Percentiles rank a stretch among this genome's conserved stretches.
Conservation (phyloP, 495 filamentous ascomycete genomes). For the Amphirosellinia nigrospora region DNA sequence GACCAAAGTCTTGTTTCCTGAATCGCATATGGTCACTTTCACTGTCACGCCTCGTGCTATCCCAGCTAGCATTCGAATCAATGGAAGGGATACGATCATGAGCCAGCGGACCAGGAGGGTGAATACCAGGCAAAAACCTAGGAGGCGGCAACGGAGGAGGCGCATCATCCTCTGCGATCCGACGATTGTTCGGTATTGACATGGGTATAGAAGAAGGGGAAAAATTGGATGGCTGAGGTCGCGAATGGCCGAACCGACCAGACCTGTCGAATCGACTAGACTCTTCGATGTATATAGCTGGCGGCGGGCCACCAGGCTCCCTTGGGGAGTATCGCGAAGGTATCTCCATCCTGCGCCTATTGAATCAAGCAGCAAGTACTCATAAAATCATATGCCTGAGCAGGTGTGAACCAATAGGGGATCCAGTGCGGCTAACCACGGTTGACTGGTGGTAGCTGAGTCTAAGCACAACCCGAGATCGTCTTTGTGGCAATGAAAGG, state of each 20-base stretch:
- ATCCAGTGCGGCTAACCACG: not conserved
- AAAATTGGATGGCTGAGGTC: slow-evolving; percentile 52
- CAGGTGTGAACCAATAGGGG: slow-evolving; percentile 8
- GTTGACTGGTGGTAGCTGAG: not conserved
- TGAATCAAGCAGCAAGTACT: not conserved
- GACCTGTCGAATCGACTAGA: slow-evolving; percentile 56
- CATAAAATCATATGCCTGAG: slow-evolving; percentile 16
- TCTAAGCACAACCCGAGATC: not conserved
- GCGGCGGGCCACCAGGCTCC: slow-evolving; percentile 44
- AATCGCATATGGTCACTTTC: slow-evolving; percentile 31
- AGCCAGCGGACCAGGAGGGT: slow-evolving; percentile 27
- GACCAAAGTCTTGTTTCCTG: slow-evolving; percentile 33
- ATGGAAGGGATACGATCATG: slow-evolving; percentile 38
- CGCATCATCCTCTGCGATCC: slow-evolving; percentile 44
- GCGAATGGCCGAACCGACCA: slow-evolving; percentile 54
- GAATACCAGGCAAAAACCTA: slow-evolving; percentile 46
- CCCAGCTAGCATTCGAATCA: slow-evolving; percentile 38
- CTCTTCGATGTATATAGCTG: slow-evolving; percentile 61
- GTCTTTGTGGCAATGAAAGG: not conserved
- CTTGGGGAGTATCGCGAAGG: slow-evolving; percentile 52
- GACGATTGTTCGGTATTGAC: slow-evolving; percentile 49
- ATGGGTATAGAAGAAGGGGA: slow-evolving; percentile 55
- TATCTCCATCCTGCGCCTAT: slow-evolving; percentile 57
- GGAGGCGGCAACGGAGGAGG: slow-evolving; percentile 61
- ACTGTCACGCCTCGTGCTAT: slow-evolving; percentile 33